Evolutionary conservation across 441 rosid species (phyloP), one percentile per base, ranked within the genome.

Genomic region (Mallotus japonicus): DNA sequence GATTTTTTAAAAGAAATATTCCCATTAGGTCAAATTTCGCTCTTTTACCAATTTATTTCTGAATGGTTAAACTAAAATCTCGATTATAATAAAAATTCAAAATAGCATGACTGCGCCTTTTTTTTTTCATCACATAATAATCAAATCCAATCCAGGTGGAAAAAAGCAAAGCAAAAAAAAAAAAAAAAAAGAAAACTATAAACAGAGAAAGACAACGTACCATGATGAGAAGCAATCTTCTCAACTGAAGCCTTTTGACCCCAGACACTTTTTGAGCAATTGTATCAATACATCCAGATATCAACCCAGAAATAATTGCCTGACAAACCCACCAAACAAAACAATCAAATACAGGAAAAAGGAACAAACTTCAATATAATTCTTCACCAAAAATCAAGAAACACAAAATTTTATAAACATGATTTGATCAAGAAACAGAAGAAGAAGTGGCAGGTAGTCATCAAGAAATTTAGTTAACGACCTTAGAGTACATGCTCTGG

Each of bases 181-280:
- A 16, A 17, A 5, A 7, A 5, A 28, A 8, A 46, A 46, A 51
- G 55, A 57, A 70, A 37, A 46, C 32, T 6, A 69, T 3, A 4
- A 19, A 54, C 6, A 9, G n/a, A 51, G 51, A 74, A 62, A 72
- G 76, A 75, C 80, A 80, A 78, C 76, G 24, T 70, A 90, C 97
- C 96, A 83, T 80, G 55, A 90, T 75, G 46, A 93, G 92, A 70
- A 93, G 78, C 77, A 90, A 56, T 77, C 97, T 86, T 69, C 86
- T 84, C 37, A 91, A 56, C 70, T 93, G 97, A 81, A 91, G 83
- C 81, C 61, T 80, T 78, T 90, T 89, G 78, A 83, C 68, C 79
- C 97, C 98, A 68, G 91, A 82, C 77, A 93, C 85, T 85, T 90
- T 93, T 71, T 92, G 97, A 68, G 98, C 98, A 71, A 92, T 74